A percentile compares a stretch with the other conserved stretches of the same genome.
These are phyloP conservation scores for Tricholomella constricta DNA, from an alignment of 768 basidiomycete species.

Conservation along the genomic window DNA sequence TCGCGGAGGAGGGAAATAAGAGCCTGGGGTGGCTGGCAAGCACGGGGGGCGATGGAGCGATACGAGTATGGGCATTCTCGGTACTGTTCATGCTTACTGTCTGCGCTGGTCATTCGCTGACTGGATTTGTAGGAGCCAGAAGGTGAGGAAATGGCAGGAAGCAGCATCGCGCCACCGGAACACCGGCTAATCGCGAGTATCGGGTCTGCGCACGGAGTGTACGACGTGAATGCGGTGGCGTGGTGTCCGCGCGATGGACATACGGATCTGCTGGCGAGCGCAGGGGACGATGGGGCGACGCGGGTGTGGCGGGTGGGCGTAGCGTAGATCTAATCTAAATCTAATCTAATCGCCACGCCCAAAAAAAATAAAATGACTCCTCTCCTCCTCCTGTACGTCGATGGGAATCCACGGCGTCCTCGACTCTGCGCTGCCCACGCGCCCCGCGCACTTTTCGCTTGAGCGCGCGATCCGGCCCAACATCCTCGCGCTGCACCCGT, in stretches of 20 bases:
- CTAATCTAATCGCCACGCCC: constrained; percentile 1
- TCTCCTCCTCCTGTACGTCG: background rate
- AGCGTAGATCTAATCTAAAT: constrained; percentile 12
- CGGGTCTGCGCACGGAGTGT: constrained; percentile 72
- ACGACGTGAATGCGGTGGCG: constrained; percentile 81
- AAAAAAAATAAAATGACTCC: constrained; percentile 10
- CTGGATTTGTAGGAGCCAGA: constrained; percentile 25
- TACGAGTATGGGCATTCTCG: constrained; percentile 79
- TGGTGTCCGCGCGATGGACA: constrained; percentile 79
- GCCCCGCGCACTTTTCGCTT: constrained; percentile 84
- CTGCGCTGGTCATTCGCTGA: background rate
- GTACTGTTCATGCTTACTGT: constrained; percentile 33
- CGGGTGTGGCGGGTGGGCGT: constrained; percentile 69
- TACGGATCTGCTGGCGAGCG: constrained; percentile 72
- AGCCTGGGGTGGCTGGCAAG: constrained; percentile 83
- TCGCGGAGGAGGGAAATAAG: constrained; percentile 27
- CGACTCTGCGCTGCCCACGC: constrained; percentile 39
- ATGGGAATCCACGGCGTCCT: constrained; percentile 72
- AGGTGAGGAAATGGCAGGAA: constrained; percentile 12
- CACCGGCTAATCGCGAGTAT: constrained; percentile 59
- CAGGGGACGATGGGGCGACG: constrained; percentile 83
- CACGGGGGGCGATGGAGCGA: constrained; percentile 81
- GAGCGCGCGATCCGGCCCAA: constrained; percentile 89
- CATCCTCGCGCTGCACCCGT: constrained; percentile 88
- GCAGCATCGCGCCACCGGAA: constrained; percentile 19